Conservation (phyloP, 176 grass and related monocot genomes). For the Triticum urartu region DNA sequence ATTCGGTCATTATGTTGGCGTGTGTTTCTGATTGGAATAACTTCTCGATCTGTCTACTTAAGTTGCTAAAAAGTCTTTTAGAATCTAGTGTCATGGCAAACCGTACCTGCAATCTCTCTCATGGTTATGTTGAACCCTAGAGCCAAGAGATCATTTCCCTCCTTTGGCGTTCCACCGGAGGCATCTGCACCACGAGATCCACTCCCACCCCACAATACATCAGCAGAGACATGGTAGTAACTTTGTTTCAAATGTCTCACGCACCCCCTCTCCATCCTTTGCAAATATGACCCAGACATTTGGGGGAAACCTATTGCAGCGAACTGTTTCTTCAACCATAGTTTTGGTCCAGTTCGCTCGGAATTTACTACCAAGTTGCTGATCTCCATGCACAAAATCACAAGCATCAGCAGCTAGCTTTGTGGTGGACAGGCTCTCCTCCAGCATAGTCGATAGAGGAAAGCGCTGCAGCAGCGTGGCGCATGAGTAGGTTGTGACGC, state of each 20-base stretch:
- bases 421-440: too few relatives aligned
- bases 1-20: not conserved
- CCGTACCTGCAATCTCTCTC: not conserved
- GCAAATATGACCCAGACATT: not conserved
- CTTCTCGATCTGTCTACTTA: not conserved
- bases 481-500: too few relatives aligned
- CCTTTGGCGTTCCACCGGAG: not conserved
- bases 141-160: not conserved
- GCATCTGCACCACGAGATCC: not conserved
- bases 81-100: not conserved
- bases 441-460: too few relatives aligned
- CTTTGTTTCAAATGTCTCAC: not conserved
- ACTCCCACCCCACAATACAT: not conserved
- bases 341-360: too few relatives aligned
- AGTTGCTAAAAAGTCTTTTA: not conserved
- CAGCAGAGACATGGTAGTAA: not conserved
- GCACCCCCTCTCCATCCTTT: not conserved
- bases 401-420: too few relatives aligned
- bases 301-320: not conserved
- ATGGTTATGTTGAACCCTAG: not conserved
- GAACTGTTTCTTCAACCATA: not conserved
- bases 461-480: too few relatives aligned
- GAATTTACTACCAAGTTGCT: too few relatives aligned
- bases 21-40: not conserved
- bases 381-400: too few relatives aligned